Percentiles rank a stretch among this genome's conserved stretches.
Evolutionary conservation across 2,329 filamentous ascomycete species (phyloP).

Genomic region (Cladobotryum mycophilum): DNA sequence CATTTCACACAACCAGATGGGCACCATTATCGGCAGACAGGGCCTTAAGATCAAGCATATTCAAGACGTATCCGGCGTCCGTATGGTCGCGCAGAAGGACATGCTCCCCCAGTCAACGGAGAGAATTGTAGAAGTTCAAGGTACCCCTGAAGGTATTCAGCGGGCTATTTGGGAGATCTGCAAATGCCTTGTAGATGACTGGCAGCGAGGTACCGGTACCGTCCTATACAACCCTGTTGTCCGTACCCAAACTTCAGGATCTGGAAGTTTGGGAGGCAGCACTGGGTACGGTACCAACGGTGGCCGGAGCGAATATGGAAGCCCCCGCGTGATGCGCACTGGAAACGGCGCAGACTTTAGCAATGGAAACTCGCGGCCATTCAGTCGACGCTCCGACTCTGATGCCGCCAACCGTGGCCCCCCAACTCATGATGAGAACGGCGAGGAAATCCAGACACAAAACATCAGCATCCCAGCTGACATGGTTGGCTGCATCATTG

Average conservation of each 20-base stretch:
- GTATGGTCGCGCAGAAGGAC: constrained; percentile 99
- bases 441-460: constrained; percentile 95
- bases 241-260: constrained; percentile 62
- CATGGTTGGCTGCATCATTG: constrained; percentile 99
- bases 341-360: constrained; percentile 98
- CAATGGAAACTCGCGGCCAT: constrained; percentile 60
- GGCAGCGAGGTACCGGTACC: constrained; percentile 93
- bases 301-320: constrained; percentile 48
- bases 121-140: constrained; percentile 94
- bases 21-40: constrained; percentile 94
- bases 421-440: constrained; percentile 88
- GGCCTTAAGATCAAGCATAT: constrained; percentile 99
- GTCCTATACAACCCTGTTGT: constrained; percentile 97
- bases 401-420: constrained; percentile 75
- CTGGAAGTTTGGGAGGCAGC: constrained; percentile 38
- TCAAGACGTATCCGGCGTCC: constrained; percentile 90
- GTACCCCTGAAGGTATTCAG: constrained; percentile 89
- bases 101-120: constrained; percentile 99
- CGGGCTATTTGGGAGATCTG: constrained; percentile 97
- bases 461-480: constrained; percentile 99
- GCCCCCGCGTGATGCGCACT: constrained; percentile 80
- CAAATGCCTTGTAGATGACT: constrained; percentile 96
- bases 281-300: constrained; percentile 23
- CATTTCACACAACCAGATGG: constrained; percentile 99
- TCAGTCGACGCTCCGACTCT: constrained; percentile 74